Percentiles rank a stretch among this genome's conserved stretches.
These are phyloP conservation scores for Flaveria trinervia DNA, from an alignment of 129 eudicot species.

Conservation along the genomic window DNA sequence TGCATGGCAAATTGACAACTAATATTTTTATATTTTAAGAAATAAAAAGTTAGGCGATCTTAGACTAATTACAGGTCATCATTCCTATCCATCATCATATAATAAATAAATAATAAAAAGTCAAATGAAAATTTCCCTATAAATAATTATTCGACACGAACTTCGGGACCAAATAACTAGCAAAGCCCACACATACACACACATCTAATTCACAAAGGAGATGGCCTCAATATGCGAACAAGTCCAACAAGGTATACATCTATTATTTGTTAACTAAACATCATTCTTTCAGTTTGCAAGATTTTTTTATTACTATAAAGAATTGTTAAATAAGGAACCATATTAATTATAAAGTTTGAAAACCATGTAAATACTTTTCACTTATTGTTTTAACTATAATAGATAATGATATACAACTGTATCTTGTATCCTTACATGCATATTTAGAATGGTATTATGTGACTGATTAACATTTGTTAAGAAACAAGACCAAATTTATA, in stretches of 20 bases:
- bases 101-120: neutral
- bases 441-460: neutral
- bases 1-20: neutral
- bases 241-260: constrained; percentile 9
- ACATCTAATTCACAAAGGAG: neutral
- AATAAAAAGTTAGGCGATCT: neutral
- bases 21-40: neutral
- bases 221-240: constrained; percentile 9
- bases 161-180: neutral
- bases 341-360: too few relatives aligned
- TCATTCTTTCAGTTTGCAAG: neutral
- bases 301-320: too few relatives aligned
- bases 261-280: neutral
- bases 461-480: neutral
- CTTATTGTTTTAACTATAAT: too few relatives aligned
- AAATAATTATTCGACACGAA: neutral
- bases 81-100: neutral
- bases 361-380: too few relatives aligned
- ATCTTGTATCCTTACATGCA: neutral
- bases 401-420: too few relatives aligned
- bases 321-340: too few relatives aligned
- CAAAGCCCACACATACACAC: neutral
- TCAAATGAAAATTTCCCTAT: neutral
- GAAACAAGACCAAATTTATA: neutral
- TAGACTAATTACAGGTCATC: neutral